Evolutionary conservation across 345 rosid genomes (phyloP).

Genomic region (Ceriops zippeliana): DNA sequence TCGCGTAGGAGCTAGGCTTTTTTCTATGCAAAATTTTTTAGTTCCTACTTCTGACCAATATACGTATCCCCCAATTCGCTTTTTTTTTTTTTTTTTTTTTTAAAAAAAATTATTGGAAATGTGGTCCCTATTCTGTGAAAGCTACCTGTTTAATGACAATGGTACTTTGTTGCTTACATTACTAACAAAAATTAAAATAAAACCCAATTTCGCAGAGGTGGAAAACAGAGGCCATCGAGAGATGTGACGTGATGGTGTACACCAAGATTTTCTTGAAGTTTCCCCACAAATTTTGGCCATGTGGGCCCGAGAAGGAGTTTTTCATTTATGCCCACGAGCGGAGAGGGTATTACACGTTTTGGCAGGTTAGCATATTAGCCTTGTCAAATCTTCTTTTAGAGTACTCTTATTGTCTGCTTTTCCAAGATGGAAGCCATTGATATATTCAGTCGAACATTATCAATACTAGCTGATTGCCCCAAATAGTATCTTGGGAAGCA

Average conservation of each 20-base stretch:
- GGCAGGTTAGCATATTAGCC: constrained; percentile 68
- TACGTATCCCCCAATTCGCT: neutral
- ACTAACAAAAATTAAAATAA: neutral
- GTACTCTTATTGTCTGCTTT: constrained; percentile 12
- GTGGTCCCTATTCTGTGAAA: neutral
- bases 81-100: neutral
- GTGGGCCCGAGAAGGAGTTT: constrained; percentile 83
- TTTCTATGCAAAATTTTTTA: too few species aligned
- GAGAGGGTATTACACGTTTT: constrained; percentile 95
- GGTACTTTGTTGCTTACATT: neutral
- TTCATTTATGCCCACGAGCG: constrained; percentile 96
- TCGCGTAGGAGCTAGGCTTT: too few species aligned
- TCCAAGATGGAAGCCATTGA: neutral
- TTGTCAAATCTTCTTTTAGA: neutral
- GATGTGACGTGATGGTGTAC: constrained; percentile 91
- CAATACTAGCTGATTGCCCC: too few species aligned
- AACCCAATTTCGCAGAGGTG: constrained; percentile 56
- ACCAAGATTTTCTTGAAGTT: constrained; percentile 94
- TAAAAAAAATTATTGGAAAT: too few species aligned
- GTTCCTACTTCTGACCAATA: too few species aligned
- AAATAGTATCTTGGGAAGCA: too few species aligned
- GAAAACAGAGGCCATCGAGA: constrained; percentile 84
- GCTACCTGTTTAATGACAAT: neutral
- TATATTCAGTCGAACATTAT: too few species aligned
- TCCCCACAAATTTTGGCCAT: constrained; percentile 83